Percentiles rank a stretch among this genome's conserved stretches.
Conservation (phyloP, 345 rosid species). For the Eucalyptus pauciflora region DNA sequence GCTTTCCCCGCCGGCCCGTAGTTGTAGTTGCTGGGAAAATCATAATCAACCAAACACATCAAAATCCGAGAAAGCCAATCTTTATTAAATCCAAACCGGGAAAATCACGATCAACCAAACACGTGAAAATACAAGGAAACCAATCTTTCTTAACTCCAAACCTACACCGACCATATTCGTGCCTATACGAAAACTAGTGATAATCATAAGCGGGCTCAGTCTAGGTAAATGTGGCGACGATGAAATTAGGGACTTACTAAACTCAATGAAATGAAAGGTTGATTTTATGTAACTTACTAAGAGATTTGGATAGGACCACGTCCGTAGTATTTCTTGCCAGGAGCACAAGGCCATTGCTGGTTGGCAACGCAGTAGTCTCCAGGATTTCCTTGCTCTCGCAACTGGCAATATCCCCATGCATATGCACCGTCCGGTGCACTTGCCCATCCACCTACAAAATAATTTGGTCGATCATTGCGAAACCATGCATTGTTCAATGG, state of each 20-base stretch:
- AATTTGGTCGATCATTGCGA: not conserved
- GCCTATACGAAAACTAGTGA: not conserved
- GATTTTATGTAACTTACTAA: not conserved
- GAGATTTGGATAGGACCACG: slow-evolving; percentile 8
- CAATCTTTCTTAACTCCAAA: not conserved
- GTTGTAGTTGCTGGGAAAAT: slow-evolving; percentile 4
- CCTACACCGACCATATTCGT: not conserved
- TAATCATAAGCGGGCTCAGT: not conserved
- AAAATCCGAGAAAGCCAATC: not conserved
- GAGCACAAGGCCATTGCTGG: slow-evolving; percentile 2
- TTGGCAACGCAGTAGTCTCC: slow-evolving; percentile 1
- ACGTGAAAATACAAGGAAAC: no score
- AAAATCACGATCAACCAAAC: no score
- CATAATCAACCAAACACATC: not conserved
- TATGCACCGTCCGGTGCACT: slow-evolving; percentile 6
- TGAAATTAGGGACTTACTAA: not conserved
- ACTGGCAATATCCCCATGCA: slow-evolving; percentile 6
- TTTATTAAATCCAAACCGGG: not conserved
- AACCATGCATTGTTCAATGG: not conserved
- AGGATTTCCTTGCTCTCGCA: not conserved
- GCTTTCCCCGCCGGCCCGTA: slow-evolving; percentile 2
- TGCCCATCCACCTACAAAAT: slow-evolving; percentile 2
- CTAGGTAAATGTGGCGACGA: no score
- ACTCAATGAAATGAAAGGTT: not conserved
- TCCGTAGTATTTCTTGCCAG: not conserved